Evolutionary conservation across 352 stramenopile genomes (phyloP).

Genomic region (Phytophthora agathidicida): DNA sequence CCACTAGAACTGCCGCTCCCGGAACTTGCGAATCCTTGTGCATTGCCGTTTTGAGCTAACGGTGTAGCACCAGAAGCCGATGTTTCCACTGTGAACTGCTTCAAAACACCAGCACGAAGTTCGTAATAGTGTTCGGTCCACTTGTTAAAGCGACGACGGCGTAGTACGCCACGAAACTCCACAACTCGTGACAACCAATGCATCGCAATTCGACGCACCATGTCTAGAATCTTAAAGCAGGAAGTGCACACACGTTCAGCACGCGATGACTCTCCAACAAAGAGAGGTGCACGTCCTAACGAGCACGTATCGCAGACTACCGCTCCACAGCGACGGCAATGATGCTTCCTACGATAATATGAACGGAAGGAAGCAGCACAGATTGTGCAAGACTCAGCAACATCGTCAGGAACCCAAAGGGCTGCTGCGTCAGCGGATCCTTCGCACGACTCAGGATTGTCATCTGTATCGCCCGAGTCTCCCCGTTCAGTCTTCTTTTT

Average conservation of each 20-base stretch:
- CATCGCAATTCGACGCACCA: constrained; percentile 68
- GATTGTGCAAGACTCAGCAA: constrained; percentile 70
- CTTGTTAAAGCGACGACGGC: constrained; percentile 76
- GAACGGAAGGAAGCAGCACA: constrained; percentile 71
- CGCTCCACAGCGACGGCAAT: constrained; percentile 78
- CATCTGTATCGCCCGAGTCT: constrained; percentile 31
- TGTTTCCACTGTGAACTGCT: constrained; percentile 77
- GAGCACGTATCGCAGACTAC: constrained; percentile 87
- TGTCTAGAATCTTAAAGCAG: constrained; percentile 70
- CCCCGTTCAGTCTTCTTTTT: constrained; percentile 14
- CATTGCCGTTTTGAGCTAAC: constrained; percentile 21
- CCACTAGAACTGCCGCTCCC: constrained; percentile 13
- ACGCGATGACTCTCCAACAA: constrained; percentile 66
- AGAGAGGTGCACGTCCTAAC: constrained; percentile 63
- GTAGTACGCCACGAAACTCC: constrained; percentile 72
- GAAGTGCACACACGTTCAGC: constrained; percentile 75
- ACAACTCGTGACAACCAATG: constrained; percentile 76
- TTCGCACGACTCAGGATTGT: constrained; percentile 39
- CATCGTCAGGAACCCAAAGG: constrained; percentile 77
- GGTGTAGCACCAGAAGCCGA: constrained; percentile 14
- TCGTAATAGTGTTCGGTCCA: constrained; percentile 87
- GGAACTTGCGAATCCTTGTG: constrained; percentile 17
- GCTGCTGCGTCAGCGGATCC: constrained; percentile 65
- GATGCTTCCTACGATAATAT: constrained; percentile 77
- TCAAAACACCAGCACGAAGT: constrained; percentile 72